Base-by-base conservation (phyloP, 495 filamentous ascomycete species). In the Pyrenula aspistea region DNA sequence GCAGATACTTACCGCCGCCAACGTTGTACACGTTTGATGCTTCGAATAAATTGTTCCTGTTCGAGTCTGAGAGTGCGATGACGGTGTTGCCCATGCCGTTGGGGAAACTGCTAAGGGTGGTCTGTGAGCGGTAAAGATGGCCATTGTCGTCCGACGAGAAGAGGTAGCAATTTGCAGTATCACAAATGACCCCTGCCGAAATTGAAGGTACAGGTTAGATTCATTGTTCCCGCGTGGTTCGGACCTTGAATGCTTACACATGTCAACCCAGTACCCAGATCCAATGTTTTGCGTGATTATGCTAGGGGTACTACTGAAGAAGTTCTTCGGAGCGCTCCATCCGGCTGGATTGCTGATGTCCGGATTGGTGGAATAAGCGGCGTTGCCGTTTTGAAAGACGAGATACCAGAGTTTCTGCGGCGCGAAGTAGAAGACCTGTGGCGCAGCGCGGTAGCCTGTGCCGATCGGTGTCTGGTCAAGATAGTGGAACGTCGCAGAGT, bases 131-230 rank as follows among this genome's bases (percentile, higher is more conserved):
- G 68, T 84, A 86, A 63, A 86, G 79, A 53, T 76, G 77, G 65
- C 82, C 83, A 57, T 86, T 81, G 60, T 86, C 83, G 2, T 81
- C 83, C 0, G 77, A 72, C 54, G 84, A 86, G 75, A 85, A 86
- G 0, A 85, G 73, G 59, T 83, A 83, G 76, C 83, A 83, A 61
- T 74, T 72, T 1, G 61, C 66, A 54, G 60, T 63, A 67, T 85
- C 83, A 55, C 75, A 78, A 59, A 85, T 83, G 56, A 85, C 55
- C 75, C 65, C 82, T 80, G 63, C 84, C 83, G 64, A 85, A 81
- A 12, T 63, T 58, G 1, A 78, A 77, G 1, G 73, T 78, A 62
- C 63, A 60, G 10, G 74, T 74, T 62, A 61, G 70, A 1, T 74
- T 57, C 62, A 83, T 78, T 24, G 59, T 73, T 31, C 81, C 81